These are phyloP conservation scores for Phyllosticta citriasiana DNA, from an alignment of 2,329 filamentous ascomycete species.

Conservation along the genomic window DNA sequence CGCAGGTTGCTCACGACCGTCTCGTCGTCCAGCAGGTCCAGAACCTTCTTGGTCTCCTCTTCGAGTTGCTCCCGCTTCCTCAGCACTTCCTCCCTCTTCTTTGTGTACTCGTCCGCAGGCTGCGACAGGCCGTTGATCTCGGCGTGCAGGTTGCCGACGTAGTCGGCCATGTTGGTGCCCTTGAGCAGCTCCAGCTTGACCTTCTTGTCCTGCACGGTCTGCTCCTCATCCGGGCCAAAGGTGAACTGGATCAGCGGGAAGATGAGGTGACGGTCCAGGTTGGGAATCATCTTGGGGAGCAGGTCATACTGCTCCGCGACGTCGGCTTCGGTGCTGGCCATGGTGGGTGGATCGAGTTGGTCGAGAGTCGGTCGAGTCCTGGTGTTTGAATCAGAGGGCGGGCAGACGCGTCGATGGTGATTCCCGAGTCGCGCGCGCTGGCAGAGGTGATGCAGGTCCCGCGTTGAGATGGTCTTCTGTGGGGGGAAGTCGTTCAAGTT, in stretches of 20 bases:
- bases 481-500: slow-evolving; percentile 4
- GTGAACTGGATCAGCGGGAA: slow-evolving; percentile 94
- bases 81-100: slow-evolving; percentile 83
- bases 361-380: not conserved
- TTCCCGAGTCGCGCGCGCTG: slow-evolving; percentile 10
- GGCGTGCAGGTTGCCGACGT: slow-evolving; percentile 83
- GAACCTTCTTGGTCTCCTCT: slow-evolving; percentile 81
- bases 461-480: slow-evolving; percentile 7
- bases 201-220: slow-evolving; percentile 62
- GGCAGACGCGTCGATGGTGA: slow-evolving; percentile 5
- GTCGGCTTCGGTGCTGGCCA: slow-evolving; percentile 33
- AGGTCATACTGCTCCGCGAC: slow-evolving; percentile 67
- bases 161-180: slow-evolving; percentile 98
- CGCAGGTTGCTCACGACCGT: slow-evolving; percentile 84
- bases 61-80: slow-evolving; percentile 72
- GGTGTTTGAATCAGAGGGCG: not conserved
- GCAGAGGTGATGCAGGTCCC: slow-evolving; percentile 8
- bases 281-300: slow-evolving; percentile 77
- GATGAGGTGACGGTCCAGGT: slow-evolving; percentile 92
- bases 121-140: slow-evolving; percentile 74
- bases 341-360: slow-evolving; percentile 16
- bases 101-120: slow-evolving; percentile 72
- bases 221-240: slow-evolving; percentile 69
- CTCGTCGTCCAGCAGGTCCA: slow-evolving; percentile 74
- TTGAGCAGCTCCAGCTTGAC: slow-evolving; percentile 91